Evolutionary conservation across 2,329 filamentous ascomycete species (phyloP), one percentile per base, ranked within the genome.

Genomic region (Trichoderma sp.): DNA sequence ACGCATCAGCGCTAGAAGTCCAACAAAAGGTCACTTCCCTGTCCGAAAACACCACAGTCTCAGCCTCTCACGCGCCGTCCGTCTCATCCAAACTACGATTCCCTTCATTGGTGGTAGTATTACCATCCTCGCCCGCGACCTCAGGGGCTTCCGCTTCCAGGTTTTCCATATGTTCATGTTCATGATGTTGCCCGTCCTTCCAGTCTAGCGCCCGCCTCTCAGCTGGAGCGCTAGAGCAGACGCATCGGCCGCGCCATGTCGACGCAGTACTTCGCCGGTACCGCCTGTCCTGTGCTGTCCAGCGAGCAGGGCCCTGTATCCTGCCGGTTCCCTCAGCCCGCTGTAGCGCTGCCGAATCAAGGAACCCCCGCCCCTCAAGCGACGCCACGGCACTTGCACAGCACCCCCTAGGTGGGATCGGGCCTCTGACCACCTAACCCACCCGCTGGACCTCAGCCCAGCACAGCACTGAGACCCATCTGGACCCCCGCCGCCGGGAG

Each of bases 351-450:
- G 43, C 58, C 28, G 47, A 19, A 51, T 43, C 51, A 43, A 39
- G 21, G 15, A 24, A 24, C 34, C 58, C 48, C 59, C 47, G 30
- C 59, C 48, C 24, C 59, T n/a, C 45, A 63, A 55, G 45, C 59
- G 59, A 41, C 50, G 51, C 59, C 47, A 55, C 50, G 59, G 59
- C 50, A 44, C 26, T 62, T 54, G 24, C 59, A 54, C 39, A 54
- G 34, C 48, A 30, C 7, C 30, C 7, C 30, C 30, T 9, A 30
- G 58, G 34, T 62, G 58, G 58, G 48, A 45, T 62, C 43, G 24
- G 48, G 48, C 59, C 48, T 48, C 59, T 54, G 26, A 24, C 39
- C 48, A 48, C 47, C 52, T 17, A 50, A 48, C 10, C 44, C n/a
- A 30, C 56, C 44, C 44, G 44, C 56, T 44, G 28, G 19, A 59